Evolutionary conservation across 2,329 filamentous ascomycete genomes (phyloP).

Genomic region (Metarhizium anisopliae): DNA sequence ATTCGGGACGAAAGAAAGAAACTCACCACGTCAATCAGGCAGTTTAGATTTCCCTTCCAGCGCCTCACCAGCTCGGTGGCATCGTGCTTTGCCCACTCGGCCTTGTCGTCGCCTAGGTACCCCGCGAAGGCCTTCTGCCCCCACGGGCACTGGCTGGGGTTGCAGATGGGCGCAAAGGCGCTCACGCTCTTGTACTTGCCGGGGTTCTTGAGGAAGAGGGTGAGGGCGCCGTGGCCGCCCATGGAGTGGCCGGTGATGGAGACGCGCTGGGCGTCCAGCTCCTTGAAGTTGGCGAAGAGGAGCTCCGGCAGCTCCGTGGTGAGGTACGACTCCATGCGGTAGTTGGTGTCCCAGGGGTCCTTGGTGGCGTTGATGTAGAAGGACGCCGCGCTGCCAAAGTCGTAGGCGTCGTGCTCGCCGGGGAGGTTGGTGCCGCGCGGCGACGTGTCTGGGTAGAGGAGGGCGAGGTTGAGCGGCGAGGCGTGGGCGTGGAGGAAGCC

Average conservation of each 20-base stretch:
- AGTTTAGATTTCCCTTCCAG: slow-evolving; percentile 63
- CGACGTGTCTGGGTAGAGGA: slow-evolving; percentile 92
- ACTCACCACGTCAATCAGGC: slow-evolving; percentile 79
- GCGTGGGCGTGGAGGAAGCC: slow-evolving; percentile 89
- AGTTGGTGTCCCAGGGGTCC: slow-evolving; percentile 65
- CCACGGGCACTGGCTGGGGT: slow-evolving; percentile 82
- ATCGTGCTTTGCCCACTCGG: slow-evolving; percentile 82
- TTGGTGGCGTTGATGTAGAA: slow-evolving; percentile 89
- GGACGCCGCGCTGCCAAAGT: slow-evolving; percentile 85
- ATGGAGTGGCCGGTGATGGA: slow-evolving; percentile 92
- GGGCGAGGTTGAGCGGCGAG: slow-evolving; percentile 71
- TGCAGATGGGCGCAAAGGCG: slow-evolving; percentile 83
- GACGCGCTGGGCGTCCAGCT: slow-evolving; percentile 60
- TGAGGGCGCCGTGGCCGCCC: slow-evolving; percentile 93
- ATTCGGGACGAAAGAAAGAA: neutral
- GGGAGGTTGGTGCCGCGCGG: slow-evolving; percentile 73
- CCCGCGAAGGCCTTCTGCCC: slow-evolving; percentile 90
- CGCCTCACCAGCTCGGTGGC: slow-evolving; percentile 79
- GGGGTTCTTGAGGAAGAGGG: slow-evolving; percentile 84
- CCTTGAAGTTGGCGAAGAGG: slow-evolving; percentile 63
- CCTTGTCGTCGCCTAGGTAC: slow-evolving; percentile 72
- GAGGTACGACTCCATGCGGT: slow-evolving; percentile 94
- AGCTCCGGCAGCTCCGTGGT: slow-evolving; percentile 74
- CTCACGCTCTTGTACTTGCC: slow-evolving; percentile 82
- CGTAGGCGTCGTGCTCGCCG: slow-evolving; percentile 80